Percentiles rank a stretch among this genome's conserved stretches.
These are phyloP conservation scores for Saprolegnia parasitica DNA, from an alignment of 352 stramenopile genomes.

Conservation along the genomic window DNA sequence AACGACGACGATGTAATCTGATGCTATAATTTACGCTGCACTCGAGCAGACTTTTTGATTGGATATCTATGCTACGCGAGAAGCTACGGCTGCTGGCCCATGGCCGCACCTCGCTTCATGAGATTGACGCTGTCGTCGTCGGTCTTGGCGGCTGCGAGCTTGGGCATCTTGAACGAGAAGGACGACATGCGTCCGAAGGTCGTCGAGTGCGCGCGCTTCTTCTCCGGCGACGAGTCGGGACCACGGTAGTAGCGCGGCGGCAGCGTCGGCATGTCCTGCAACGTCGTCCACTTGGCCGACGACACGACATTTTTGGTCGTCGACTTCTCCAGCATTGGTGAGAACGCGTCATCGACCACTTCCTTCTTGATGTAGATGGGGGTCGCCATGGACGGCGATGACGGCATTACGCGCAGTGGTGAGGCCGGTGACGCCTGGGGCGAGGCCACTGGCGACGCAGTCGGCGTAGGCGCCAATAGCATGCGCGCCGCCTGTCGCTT, in stretches of 20 bases:
- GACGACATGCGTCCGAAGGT: constrained; percentile 71
- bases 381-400: not conserved
- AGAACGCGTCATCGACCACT: not conserved
- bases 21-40: constrained; percentile 12
- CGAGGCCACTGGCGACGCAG: not conserved
- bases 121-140: not conserved
- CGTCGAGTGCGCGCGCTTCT: constrained; percentile 70
- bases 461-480: constrained; percentile 1
- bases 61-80: too few species aligned
- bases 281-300: not conserved
- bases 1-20: not conserved
- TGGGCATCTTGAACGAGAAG: constrained; percentile 50
- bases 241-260: constrained; percentile 67
- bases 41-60: too few species aligned
- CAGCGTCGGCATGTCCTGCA: constrained; percentile 28
- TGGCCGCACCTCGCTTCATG: too few species aligned
- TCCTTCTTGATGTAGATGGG: constrained; percentile 12
- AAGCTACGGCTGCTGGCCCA: too few species aligned
- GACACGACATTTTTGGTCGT: not conserved
- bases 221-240: constrained; percentile 47
- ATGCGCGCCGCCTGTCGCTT: constrained; percentile 1
- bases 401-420: not conserved
- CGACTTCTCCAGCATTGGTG: not conserved
- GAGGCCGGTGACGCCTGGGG: not conserved
- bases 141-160: not conserved